Evolutionary conservation across 805 yeast genomes (phyloP), one percentile per base, ranked within the genome.

Genomic region (Maudiozyma serrabonitensis): DNA sequence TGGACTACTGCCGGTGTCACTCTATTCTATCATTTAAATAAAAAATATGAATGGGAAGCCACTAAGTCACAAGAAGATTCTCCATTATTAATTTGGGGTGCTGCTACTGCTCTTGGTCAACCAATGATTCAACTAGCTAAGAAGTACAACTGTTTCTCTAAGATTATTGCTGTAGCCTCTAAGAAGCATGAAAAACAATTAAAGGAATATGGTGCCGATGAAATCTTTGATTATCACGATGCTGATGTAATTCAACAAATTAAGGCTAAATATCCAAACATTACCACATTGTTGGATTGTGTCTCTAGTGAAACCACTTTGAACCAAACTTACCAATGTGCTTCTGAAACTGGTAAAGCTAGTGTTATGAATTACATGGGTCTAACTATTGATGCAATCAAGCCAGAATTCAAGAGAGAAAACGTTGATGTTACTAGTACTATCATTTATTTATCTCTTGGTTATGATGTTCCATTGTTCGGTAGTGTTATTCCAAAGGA

Each of bases 31-130:
- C 61, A 64, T 42, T 59, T 78, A 37, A 64, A 65, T 19, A 47
- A 69, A 32, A 56, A 60, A 42, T 42, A 58, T 25, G 56, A 54
- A 16, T 54, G 61, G 59, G 49, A 55, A 44, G 56, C 57, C 3
- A 21, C 47, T n/a, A 23, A 52, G 2, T 54, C 59, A 2, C 70
- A 71, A 48, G 52, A 56, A 9, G 70, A 68, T 43, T 69, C 69
- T 50, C 68, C 69, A 52, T 59, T 80, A 38, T 59, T 81, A 46
- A 68, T 81, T 43, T 79, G 83, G 81, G 82, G 84, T 58, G 90
- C 84, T 54, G 78, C 87, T n/a, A 73, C 85, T 19, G 74, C 84
- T 19, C 72, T 82, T 12, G 89, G 88, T 26, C 70, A 69, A 46
- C 45, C 69, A 23, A 78, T 80, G 11, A 74, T 81, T 48, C 90